A percentile compares a stretch with the other conserved stretches of the same genome.
phyloP scores from a whole-genome alignment of 176 grass and related monocot species.

The Triticum urartu region DNA sequence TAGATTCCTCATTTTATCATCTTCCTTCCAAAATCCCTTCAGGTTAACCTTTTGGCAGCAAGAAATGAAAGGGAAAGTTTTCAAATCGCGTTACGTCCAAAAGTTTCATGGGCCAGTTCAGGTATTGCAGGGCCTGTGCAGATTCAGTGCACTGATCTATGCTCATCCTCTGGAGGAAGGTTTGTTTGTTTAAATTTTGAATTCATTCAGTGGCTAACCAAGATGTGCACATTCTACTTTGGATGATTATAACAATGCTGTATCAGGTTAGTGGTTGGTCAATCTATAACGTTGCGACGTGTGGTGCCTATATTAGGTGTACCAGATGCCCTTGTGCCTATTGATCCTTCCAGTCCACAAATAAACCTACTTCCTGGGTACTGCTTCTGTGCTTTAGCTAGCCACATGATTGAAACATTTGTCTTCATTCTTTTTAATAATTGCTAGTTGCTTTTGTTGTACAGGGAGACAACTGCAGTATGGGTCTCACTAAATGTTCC shows the following conservation, averaged over 20 bases:
- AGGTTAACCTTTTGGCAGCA: conserved; percentile 93
- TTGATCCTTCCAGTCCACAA: conserved; percentile 63
- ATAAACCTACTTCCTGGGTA: conserved; percentile 92
- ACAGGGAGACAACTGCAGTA: conserved; percentile 83
- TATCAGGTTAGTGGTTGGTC: conserved; percentile 66
- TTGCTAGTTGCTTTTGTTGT: conserved; percentile 23
- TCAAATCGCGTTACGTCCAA: conserved; percentile 89
- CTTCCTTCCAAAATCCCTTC: conserved; percentile 17
- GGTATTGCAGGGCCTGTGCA: conserved; percentile 76
- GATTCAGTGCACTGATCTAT: conserved; percentile 81
- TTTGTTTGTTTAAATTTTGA: conserved; percentile 35
- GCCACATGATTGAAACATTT: neutral
- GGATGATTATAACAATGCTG: conserved; percentile 40
- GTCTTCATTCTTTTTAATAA: conserved; percentile 13
- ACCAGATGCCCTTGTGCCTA: conserved; percentile 97
- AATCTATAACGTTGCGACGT: conserved; percentile 78
- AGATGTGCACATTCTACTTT: conserved; percentile 36
- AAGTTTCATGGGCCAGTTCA: conserved; percentile 86
- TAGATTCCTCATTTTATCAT: conserved; percentile 12
- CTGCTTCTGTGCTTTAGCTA: conserved; percentile 36
- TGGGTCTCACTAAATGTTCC: conserved; percentile 93
- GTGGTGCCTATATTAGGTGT: conserved; percentile 94
- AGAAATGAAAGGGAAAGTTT: conserved; percentile 98
- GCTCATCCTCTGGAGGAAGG: conserved; percentile 82
- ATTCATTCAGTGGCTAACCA: conserved; percentile 16